phyloP scores from a whole-genome alignment of 352 stramenopile species.

The Plasmopara viticola region DNA sequence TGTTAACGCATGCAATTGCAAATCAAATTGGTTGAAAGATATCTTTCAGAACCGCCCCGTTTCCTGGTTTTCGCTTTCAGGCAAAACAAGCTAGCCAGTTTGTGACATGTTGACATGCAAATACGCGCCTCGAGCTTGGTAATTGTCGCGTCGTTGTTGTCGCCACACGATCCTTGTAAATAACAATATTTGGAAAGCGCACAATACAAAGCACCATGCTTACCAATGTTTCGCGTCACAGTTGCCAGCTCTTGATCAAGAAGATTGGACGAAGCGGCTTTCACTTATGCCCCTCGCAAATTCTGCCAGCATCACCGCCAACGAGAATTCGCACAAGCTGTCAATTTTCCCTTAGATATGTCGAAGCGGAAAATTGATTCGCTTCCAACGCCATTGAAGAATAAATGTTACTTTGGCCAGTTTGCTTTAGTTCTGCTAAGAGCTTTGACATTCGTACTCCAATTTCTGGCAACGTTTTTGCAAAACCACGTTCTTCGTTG shows the following conservation, averaged over 20 bases:
- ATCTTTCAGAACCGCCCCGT: conserved; percentile 80
- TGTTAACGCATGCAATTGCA: conserved; percentile 26
- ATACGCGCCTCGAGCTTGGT: conserved; percentile 57
- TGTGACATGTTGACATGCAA: neutral
- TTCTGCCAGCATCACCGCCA: conserved; percentile 69
- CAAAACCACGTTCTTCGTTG: too few species aligned
- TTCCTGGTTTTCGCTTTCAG: conserved; percentile 77
- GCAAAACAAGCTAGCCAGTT: neutral
- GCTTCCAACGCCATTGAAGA: too few species aligned
- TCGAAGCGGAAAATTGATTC: too few species aligned
- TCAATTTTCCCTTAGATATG: conserved; percentile 18
- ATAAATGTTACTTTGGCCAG: too few species aligned
- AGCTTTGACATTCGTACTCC: too few species aligned
- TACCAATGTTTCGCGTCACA: conserved; percentile 46
- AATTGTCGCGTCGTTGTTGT: conserved; percentile 48
- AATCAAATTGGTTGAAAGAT: conserved; percentile 46
- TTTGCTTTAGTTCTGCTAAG: too few species aligned
- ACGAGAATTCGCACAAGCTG: conserved; percentile 75
- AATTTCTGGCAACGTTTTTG: too few species aligned
- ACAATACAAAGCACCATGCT: neutral
- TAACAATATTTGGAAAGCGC: neutral
- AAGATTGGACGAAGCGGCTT: conserved; percentile 55
- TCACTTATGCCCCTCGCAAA: conserved; percentile 66
- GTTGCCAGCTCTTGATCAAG: conserved; percentile 52
- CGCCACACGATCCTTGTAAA: conserved; percentile 10